Base-by-base conservation (phyloP, 805 yeast genomes). In the Kluyveromyces dobzhanskii region DNA sequence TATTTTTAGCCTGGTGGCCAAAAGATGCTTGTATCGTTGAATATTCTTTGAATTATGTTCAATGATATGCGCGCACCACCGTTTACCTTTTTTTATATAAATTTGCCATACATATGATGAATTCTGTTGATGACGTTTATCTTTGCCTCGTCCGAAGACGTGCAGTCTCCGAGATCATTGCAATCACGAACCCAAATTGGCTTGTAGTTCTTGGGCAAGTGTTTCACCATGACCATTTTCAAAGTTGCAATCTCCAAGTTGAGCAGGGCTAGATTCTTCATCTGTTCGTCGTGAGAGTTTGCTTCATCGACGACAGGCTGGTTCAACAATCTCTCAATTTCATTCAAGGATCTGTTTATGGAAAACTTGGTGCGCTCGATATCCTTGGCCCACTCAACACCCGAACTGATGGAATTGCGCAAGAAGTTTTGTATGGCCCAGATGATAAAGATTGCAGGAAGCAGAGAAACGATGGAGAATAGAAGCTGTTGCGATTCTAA, bases 401-500 rank as follows among this genome's bases (percentile, higher is more conserved):
- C 62, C 19, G 51, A 40, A 35, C 44, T 53, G 13, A 49, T 40
- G 35, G 49, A 32, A n/a, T 47, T 52, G 49, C 48, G 56, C 47
- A 48, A 61, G 53, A 40, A 8, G 13, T 34, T 34, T 9, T 16
- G n/a, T 16, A 34, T n/a, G 10, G 73, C 71, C 59, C 78, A 72
- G 1, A 79, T 45, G 12, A 80, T 73, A 39, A 85, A 48, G 17
- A 76, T 49, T 37, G 90, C 73, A 0, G 98, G 98, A 14, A 88
- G 74, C 3, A 92, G 79, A 1, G 97, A 95, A 18, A 92, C 83
- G 17, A 85, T 66, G 1, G 95, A 96, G 64, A 90, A 85, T n/a
- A 92, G 92, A 39, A 90, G 71, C 57, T 92, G 95, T 63, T 90
- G 98, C 37, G 92, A 80, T 58, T 86, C 82, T 32, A 92, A 70